These are phyloP conservation scores for Yarrowia galli DNA, from an alignment of 1,139 yeast genomes.

Conservation along the genomic window DNA sequence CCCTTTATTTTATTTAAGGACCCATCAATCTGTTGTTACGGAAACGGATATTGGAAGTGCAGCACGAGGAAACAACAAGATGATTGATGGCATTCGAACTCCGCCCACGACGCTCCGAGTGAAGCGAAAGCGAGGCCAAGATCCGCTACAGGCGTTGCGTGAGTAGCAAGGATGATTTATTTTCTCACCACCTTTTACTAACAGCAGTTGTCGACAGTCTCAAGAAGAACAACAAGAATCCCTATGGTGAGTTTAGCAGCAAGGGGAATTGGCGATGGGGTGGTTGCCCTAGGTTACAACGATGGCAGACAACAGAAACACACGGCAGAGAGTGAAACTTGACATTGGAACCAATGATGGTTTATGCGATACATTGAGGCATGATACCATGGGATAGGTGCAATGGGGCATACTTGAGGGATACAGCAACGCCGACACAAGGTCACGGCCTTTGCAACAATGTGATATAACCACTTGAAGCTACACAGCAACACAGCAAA, in stretches of 20 bases:
- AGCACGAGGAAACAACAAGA: background rate
- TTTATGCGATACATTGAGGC: background rate
- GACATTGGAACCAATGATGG: background rate
- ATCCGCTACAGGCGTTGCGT: slow-evolving; percentile 81
- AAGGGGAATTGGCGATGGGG: background rate
- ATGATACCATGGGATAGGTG: background rate
- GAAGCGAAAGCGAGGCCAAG: slow-evolving; percentile 84
- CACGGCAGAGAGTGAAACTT: background rate
- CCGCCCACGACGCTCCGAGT: slow-evolving; percentile 63
- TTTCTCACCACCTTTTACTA: slow-evolving; percentile 41
- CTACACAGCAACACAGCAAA: no score
- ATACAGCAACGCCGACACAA: no score
- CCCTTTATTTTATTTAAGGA: background rate
- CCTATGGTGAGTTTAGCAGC: slow-evolving; percentile 50
- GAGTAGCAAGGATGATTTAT: slow-evolving; percentile 43
- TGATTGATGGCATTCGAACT: slow-evolving; percentile 39
- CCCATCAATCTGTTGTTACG: slow-evolving; percentile 17
- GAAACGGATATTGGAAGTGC: slow-evolving; percentile 5
- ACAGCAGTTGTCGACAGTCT: slow-evolving; percentile 50
- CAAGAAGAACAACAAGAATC: slow-evolving; percentile 27
- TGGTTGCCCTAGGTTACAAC: background rate
- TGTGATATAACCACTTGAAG: no score
- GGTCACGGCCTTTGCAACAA: no score
- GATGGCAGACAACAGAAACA: background rate
- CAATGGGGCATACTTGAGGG: background rate